Percentiles rank a stretch among this genome's conserved stretches.
Conservation (phyloP, 2,329 filamentous ascomycete species). For the Sarocladium kiliense region DNA sequence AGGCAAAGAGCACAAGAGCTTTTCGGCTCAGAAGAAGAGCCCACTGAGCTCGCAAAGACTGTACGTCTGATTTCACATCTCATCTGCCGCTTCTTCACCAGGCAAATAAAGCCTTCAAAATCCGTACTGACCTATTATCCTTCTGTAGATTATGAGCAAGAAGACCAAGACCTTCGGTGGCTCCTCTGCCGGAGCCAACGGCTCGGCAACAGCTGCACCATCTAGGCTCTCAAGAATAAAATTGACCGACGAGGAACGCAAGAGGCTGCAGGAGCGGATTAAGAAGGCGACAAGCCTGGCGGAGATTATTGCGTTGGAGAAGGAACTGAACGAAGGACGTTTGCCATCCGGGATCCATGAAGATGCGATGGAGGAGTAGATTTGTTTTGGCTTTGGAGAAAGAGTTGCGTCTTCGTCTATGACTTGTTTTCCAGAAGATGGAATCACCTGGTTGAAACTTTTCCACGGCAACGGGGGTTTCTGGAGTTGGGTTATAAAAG, state of each 20-base stretch:
- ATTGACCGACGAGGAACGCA: constrained; percentile 83
- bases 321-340: constrained; percentile 83
- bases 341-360: constrained; percentile 64
- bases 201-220: constrained; percentile 30
- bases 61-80: constrained; percentile 28
- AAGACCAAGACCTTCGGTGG: constrained; percentile 72
- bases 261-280: constrained; percentile 80
- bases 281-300: constrained; percentile 82
- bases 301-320: constrained; percentile 87
- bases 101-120: background rate
- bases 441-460: background rate
- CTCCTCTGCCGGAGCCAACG: constrained; percentile 31
- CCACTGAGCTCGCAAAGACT: constrained; percentile 73
- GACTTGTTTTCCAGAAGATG: background rate
- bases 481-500: background rate
- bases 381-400: constrained; percentile 1
- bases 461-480: background rate
- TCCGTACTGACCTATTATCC: background rate
- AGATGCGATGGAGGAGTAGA: constrained; percentile 56
- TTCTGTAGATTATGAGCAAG: constrained; percentile 66
- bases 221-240: constrained; percentile 73
- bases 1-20: constrained; percentile 69
- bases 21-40: constrained; percentile 75
- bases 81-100: background rate
- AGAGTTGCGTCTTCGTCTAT: background rate